phyloP scores from a whole-genome alignment of 108 stramenopile genomes.

The Skeletonema costatum region DNA sequence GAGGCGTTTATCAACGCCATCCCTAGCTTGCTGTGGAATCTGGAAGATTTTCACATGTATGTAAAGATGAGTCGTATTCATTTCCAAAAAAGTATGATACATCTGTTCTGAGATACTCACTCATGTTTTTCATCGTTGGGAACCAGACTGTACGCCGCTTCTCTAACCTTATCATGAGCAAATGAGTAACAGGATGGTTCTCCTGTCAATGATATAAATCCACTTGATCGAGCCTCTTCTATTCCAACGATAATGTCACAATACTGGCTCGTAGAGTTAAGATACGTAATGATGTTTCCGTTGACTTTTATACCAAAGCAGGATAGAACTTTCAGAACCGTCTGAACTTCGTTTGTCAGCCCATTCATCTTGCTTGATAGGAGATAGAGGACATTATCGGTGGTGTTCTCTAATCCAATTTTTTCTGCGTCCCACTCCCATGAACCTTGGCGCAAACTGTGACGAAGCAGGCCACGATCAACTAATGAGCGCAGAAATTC shows the following conservation, averaged over 20 bases:
- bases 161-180: conserved; percentile 55
- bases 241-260: conserved; percentile 4
- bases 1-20: neutral
- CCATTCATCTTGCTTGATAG: conserved; percentile 38
- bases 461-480: conserved; percentile 15
- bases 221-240: conserved; percentile 13
- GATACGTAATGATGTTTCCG: neutral
- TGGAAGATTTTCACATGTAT: conserved; percentile 2
- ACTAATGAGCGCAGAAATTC: conserved; percentile 32
- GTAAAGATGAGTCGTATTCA: neutral
- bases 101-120: neutral
- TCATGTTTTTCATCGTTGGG: conserved; percentile 15
- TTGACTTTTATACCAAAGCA: conserved; percentile 45
- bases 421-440: conserved; percentile 36
- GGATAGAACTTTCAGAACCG: conserved; percentile 27
- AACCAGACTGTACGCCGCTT: conserved; percentile 59
- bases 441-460: conserved; percentile 7
- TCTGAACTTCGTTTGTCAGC: conserved; percentile 18
- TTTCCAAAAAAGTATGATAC: neutral
- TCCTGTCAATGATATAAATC: conserved; percentile 21
- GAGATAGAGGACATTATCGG: conserved; percentile 51
- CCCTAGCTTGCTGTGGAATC: conserved; percentile 2
- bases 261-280: neutral
- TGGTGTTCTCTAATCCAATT: conserved; percentile 23
- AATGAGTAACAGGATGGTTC: conserved; percentile 24